These are phyloP conservation scores for Stropharia rugosoannulata DNA, from an alignment of 768 basidiomycete species.

Conservation along the genomic window DNA sequence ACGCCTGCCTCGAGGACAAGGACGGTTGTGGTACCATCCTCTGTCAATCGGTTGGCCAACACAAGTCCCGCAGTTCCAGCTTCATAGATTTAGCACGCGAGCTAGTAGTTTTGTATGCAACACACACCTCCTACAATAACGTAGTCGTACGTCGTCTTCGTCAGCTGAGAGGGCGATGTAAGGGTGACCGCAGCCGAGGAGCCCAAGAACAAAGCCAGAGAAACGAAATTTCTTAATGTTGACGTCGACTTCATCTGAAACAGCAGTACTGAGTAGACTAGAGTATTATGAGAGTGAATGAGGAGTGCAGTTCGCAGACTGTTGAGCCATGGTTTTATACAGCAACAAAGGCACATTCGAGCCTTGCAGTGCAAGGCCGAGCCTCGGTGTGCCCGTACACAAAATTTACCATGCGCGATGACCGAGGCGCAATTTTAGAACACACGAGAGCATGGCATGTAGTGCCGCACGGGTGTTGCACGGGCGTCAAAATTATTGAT, in stretches of 20 bases:
- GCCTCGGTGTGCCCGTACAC: too few species aligned
- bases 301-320: too few species aligned
- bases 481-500: too few species aligned
- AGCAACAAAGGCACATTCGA: too few species aligned
- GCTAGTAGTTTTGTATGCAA: neutral
- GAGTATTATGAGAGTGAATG: too few species aligned
- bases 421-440: too few species aligned
- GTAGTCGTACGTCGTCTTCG: conserved; percentile 2
- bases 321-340: too few species aligned
- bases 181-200: neutral
- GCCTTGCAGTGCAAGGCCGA: too few species aligned
- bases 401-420: too few species aligned
- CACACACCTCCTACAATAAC: conserved; percentile 6
- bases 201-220: neutral
- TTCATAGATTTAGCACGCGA: neutral
- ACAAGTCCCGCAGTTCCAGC: conserved; percentile 11
- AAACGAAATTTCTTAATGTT: neutral
- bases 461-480: too few species aligned
- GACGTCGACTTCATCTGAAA: neutral
- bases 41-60: conserved; percentile 10
- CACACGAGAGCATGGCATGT: too few species aligned
- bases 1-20: conserved; percentile 13
- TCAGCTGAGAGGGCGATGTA: neutral
- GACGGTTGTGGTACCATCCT: conserved; percentile 1
- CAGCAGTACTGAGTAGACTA: too few species aligned